Conservation (phyloP, 306 rosid genomes). For the Trichosanthes truncata region DNA sequence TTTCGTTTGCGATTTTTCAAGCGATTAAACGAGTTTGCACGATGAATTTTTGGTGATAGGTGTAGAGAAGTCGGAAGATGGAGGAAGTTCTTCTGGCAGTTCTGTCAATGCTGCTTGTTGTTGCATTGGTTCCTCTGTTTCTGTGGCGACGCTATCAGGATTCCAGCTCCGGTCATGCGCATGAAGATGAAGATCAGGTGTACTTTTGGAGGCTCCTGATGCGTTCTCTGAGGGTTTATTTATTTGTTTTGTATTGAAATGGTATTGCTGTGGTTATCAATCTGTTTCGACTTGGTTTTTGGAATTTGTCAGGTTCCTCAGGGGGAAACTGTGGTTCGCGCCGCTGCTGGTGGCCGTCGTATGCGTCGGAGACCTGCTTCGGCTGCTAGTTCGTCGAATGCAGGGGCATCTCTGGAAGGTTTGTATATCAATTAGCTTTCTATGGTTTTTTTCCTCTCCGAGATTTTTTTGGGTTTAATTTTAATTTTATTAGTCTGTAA, state of each 20-base stretch:
- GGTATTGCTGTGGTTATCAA: neutral
- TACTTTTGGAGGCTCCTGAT: conserved; percentile 2
- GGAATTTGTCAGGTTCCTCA: conserved; percentile 40
- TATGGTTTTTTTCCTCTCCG: neutral
- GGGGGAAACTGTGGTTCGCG: conserved; percentile 67
- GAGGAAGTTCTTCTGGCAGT: conserved; percentile 47
- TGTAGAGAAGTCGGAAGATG: conserved; percentile 23
- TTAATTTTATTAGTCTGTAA: neutral
- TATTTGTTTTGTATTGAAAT: neutral
- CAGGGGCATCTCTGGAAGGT: conserved; percentile 57
- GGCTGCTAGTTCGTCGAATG: conserved; percentile 74
- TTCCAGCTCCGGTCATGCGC: conserved; percentile 32
- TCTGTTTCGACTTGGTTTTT: neutral
- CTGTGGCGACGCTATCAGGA: conserved; percentile 72
- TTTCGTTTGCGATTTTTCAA: neutral
- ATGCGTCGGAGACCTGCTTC: conserved; percentile 88
- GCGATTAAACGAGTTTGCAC: neutral
- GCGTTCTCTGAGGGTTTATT: neutral
- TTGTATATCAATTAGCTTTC: neutral
- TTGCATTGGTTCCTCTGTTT: conserved; percentile 58
- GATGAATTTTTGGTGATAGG: neutral
- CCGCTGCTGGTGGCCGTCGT: conserved; percentile 58
- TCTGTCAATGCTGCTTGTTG: conserved; percentile 55
- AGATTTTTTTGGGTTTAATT: neutral
- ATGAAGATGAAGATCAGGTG: conserved; percentile 64